Evolutionary conservation across 345 rosid genomes (phyloP), one percentile per base, ranked within the genome.

Genomic region (Eucalyptus viminalis): DNA sequence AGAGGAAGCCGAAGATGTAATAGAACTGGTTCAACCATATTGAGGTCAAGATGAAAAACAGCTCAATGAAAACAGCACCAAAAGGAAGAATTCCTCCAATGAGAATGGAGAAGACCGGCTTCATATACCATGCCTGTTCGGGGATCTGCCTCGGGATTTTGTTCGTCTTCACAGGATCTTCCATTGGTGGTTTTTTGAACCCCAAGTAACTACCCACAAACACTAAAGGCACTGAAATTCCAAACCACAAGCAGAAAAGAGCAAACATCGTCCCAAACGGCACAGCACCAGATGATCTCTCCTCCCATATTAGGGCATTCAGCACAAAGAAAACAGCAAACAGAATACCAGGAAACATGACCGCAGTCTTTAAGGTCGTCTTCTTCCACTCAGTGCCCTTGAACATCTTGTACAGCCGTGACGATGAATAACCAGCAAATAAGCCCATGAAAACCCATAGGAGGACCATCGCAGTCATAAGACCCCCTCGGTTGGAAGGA

Each of bases 21-120:
- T 97, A 97, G 96, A 96, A 97, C 93, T 97, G 99, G 93, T 97
- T 97, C 93, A 97, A 94, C 99, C 99, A 97, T 90, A 97, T 96
- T 19, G 99, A 97, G 11, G 99, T 96, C 93, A 97, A 92, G 91
- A 96, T 97, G 93, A 97, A 97, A 96, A 97, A 97, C 80, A 97
- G 98, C 95, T 97, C 99, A 15, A 97, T 96, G 90, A 97, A 97
- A 89, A 97, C 99, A 24, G 99, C 99, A 21, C 99, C 99, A 88
- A 97, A 97, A 40, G 99, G 99, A 81, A 97, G 97, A 93, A 97
- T 96, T 92, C 99, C 99, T 90, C 99, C 99, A 15, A 97, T 93
- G 87, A 97, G 96, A 72, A 97, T 96, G 86, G 99, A 95, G 95
- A 97, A 97, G 89, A 94, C 94, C 2, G 99, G 99, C 92, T 92